Evolutionary conservation across 306 rosid species (phyloP), one percentile per base, ranked within the genome.

Genomic region (Trifolium pratense): DNA sequence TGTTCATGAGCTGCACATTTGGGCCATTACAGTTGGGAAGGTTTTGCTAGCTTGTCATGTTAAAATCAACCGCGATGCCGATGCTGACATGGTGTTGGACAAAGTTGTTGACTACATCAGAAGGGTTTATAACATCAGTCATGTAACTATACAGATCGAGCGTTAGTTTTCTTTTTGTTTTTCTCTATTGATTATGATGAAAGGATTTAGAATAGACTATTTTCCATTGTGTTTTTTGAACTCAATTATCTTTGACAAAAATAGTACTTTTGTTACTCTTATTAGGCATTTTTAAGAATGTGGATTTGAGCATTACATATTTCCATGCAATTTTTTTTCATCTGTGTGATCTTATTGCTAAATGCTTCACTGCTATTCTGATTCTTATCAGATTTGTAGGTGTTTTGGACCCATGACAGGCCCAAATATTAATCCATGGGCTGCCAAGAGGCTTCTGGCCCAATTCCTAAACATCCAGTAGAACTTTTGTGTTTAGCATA

Each of bases 11-110:
- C 83, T 90, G 68, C 96, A 88, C 60, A 87, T 90, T 65, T 88
- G 96, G 92, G 91, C 96, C 63, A 90, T 90, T 16, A 90, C 96
- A 5, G 91, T 90, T 10, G 92, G 96, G 20, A 90, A 90, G 76
- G 68, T 88, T 77, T 78, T 90, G 6, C 76, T 90, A 21, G 96
- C 96, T 37, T 90, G 92, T 78, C 96, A 90, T 86, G 92, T 90
- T 60, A 90, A 90, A 78, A 68, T 86, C 71, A 84, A 69, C 58
- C 92, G 92, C n/a, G 91, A 88, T n/a, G 96, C 96, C 6, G 78
- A 90, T 68, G 92, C 92, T 53, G 92, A 90, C 66, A 1, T 83
- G 75, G 88, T 90, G 63, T 80, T 90, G 86, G 87, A 86, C 83
- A 84, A 88, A 55, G 92, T 88, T 63, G 23, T 87, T 37, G 75